Evolutionary conservation across 208 protist genomes (phyloP), one percentile per base, ranked within the genome.

Genomic region (Crithidia thermophila): DNA sequence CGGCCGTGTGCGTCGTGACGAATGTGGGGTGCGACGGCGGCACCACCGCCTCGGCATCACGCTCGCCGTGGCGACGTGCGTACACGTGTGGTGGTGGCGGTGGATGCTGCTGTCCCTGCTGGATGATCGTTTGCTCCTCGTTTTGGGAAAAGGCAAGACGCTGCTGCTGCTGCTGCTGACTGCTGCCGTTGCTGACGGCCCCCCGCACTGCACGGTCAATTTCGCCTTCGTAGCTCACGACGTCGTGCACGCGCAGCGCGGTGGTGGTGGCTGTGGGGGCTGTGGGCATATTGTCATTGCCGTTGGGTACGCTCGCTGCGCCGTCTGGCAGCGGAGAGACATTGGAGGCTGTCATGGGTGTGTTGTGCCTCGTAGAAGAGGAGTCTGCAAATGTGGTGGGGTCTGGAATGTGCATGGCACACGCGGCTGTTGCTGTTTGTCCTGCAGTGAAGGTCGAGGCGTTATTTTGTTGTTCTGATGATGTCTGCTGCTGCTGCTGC

Each of bases 211-310:
- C 40, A 18, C 37, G 28, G 59, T 37, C 4, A 4, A 56, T 40
- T 39, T 81, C 46, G 7, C 52, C 61, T 60, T 74, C 47, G 50
- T 66, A 73, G 43, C 67, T 66, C 5, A 69, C 55, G 13, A 49
- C 16, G 34, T 67, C 75, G n/a, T 67, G 58, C 43, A 58, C 53
- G 13, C 30, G 36, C 23, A 37, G 45, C 11, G 7, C 47, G 30
- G 36, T 39, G 42, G 28, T 51, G 10, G 46, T 43, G 16, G 13
- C 39, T 43, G 39, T 43, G 39, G 39, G 39, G 39, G 13, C 39
- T 43, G 13, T 10, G 13, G 13, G 39, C 39, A n/a, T 43, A n/a
- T 10, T 18, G 42, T n/a, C n/a, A n/a, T 11, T 2, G 33, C 25
- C 23, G 31, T 25, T 33, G 8, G 9, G n/a, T 10, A 18, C 30